A percentile compares a stretch with the other conserved stretches of the same genome.
Conservation (phyloP, 805 yeast genomes). For the Barnettozyma vustinii region DNA sequence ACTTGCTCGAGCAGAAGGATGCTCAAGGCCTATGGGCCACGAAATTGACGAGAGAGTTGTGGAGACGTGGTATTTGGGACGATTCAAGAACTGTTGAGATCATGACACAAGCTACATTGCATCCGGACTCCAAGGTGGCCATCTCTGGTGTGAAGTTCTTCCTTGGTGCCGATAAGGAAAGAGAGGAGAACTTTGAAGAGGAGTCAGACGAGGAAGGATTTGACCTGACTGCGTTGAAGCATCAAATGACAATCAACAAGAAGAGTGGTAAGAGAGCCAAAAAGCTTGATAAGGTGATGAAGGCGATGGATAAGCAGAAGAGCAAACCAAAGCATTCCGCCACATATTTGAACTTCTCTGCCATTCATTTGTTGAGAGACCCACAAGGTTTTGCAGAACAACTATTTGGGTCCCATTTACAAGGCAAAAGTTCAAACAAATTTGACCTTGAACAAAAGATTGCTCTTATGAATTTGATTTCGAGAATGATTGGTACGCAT, state of each 20-base stretch:
- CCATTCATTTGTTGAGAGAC: slow-evolving; percentile 88
- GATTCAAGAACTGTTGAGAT: slow-evolving; percentile 95
- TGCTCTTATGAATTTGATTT: slow-evolving; percentile 77
- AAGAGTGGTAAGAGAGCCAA: slow-evolving; percentile 75
- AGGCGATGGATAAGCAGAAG: slow-evolving; percentile 64
- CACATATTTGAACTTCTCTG: slow-evolving; percentile 83
- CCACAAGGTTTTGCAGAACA: slow-evolving; percentile 97
- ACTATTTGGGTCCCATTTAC: slow-evolving; percentile 65
- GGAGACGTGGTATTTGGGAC: slow-evolving; percentile 99
- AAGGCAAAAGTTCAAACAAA: slow-evolving; percentile 61
- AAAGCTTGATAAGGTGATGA: slow-evolving; percentile 70
- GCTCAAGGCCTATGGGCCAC: slow-evolving; percentile 95
- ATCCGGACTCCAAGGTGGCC: slow-evolving; percentile 80
- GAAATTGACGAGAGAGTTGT: slow-evolving; percentile 85
- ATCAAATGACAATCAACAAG: slow-evolving; percentile 78
- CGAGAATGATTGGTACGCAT: slow-evolving; percentile 91
- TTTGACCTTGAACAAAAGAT: slow-evolving; percentile 86
- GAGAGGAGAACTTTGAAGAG: slow-evolving; percentile 79
- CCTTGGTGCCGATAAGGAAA: slow-evolving; percentile 90
- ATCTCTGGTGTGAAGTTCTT: slow-evolving; percentile 88
- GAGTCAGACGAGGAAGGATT: slow-evolving; percentile 65
- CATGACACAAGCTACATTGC: slow-evolving; percentile 93
- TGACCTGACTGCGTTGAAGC: slow-evolving; percentile 70
- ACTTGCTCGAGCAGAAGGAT: slow-evolving; percentile 71
- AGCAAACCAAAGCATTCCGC: slow-evolving; percentile 49